Evolutionary conservation across 169 alveolate genomes (phyloP).

Genomic region (Theileria orientalis): DNA sequence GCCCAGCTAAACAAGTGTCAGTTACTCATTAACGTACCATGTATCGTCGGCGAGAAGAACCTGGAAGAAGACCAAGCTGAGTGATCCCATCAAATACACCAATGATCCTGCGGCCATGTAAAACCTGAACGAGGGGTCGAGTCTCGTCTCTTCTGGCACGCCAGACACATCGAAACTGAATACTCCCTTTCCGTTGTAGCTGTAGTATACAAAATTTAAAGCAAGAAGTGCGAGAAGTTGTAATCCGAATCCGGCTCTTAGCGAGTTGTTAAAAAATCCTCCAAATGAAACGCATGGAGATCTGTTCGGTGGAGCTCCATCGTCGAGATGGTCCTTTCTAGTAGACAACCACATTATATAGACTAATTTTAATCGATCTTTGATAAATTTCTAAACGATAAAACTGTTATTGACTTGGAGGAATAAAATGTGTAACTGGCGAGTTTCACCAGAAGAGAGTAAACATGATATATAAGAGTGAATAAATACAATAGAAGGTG

Average conservation of each 20-base stretch:
- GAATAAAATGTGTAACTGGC: neutral
- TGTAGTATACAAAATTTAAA: slow-evolving; percentile 77
- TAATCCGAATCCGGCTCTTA: slow-evolving; percentile 79
- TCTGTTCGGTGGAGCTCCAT: slow-evolving; percentile 81
- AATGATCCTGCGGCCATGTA: slow-evolving; percentile 76
- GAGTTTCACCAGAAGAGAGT: neutral
- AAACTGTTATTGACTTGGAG: neutral
- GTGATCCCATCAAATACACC: slow-evolving; percentile 83
- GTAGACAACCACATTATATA: slow-evolving; percentile 83
- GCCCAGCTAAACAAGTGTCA: slow-evolving; percentile 82
- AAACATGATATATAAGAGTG: neutral
- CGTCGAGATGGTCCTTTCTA: slow-evolving; percentile 87
- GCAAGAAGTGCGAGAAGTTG: slow-evolving; percentile 79
- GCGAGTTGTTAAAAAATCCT: slow-evolving; percentile 71
- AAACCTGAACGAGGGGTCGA: slow-evolving; percentile 76
- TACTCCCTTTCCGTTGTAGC: slow-evolving; percentile 83
- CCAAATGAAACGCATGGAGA: slow-evolving; percentile 83
- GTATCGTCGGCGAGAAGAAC: slow-evolving; percentile 89
- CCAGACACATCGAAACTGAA: slow-evolving; percentile 83
- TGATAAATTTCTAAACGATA: neutral
- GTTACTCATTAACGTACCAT: slow-evolving; percentile 61
- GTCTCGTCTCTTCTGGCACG: slow-evolving; percentile 77
- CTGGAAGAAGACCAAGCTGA: slow-evolving; percentile 85
- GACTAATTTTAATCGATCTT: neutral
- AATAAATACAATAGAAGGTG: slow-evolving; percentile 7